Base-by-base conservation (phyloP, 768 basidiomycete species). In the Cystofilobasidium capitatum region DNA sequence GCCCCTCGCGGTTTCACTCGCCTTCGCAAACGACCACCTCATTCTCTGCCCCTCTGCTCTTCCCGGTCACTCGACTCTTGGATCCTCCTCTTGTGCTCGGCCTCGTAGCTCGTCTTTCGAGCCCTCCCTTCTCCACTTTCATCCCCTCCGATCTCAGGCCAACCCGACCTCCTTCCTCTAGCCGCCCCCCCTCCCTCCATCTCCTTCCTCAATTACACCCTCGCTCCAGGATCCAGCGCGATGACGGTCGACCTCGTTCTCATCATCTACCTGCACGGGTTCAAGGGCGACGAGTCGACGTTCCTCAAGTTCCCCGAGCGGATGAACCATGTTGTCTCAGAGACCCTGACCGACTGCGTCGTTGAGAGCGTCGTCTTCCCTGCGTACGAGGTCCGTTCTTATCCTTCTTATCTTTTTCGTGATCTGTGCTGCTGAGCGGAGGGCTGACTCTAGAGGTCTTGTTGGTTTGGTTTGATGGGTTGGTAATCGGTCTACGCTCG, bases 321-420 rank as follows among this genome's bases (percentile, higher is more conserved):
- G 61, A 79, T 97, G 35, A 83, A 84, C 67, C 89, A 94, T 73
- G 77, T 91, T 49, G 80, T 94, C 6, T 79, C 84, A 9, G 83
- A 88, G 72, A 86, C 84, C 0, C 79, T 88, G 31, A 75, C 79
- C 3, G 78, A 82, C n/a, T 36, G 36, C 44, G 77, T 83, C 37
- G 84, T 88, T 13, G 88, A 93, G 75, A 87, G 83, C 69, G 77
- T 86, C n/a, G 80, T 90, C 17, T 96, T 94, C 73, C 92, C 92
- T 29, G 86, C 85, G 1, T 97, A 94, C 72, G 88, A 96, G 81
- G 89, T 88, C 71, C 67, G 80, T 54, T 35, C 29, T 66, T 10
- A 33, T 12, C 16, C 42, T 20, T 33, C 36, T 14, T 29, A 6
- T 14, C 44, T 2, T 7, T 20, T 33, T 63, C 24, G 6, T 33